Base-by-base conservation (phyloP, 192 early-diverging fungal genomes). In the Borealophlyctis nickersoniae region DNA sequence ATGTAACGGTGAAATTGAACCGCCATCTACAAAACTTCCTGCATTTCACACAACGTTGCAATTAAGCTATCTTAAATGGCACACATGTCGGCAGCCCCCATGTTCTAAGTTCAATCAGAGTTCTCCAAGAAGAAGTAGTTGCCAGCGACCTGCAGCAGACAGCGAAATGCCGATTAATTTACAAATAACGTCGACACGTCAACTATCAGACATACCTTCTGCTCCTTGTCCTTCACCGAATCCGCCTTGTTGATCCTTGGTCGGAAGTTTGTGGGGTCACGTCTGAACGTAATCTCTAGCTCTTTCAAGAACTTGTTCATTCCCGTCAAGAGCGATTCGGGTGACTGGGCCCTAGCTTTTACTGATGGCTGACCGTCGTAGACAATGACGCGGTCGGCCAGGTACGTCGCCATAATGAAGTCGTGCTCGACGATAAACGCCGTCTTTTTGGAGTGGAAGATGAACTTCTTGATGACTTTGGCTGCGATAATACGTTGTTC, bases 401-500 rank as follows among this genome's bases (percentile, higher is more conserved):
- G 79, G 69, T 98, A 98, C 3, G 94, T 96, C 9, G 92, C 93
- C 96, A 98, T 98, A 72, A 95, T 95, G 72, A 98, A 96, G 81
- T 98, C 95, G 87, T 95, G 95, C 88, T 98, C 95, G 54, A 98
- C 95, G 48, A 98, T 86, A 74, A 98, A 98, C 27, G 94, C 96
- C 7, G 96, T 98, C 82, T 92, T 92, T 77, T 96, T 93, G 65
- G 88, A 83, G 81, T 96, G 91, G 68, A 98, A 75, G 60, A 98
- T 96, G 80, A 92, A 98, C 69, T 78, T 88, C 83, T 98, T 98
- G 82, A 98, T 98, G 65, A 96, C 96, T 85, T 96, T 96, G 53
- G 93, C 92, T 28, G 96, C 92, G 71, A 95, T 90, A 79, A 98
- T 94, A 89, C 96, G 92, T 82, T 98, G 96, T 74, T 98, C 96